A percentile compares a stretch with the other conserved stretches of the same genome.
Conservation (phyloP, 306 rosid genomes). For the Mucuna pruriens region DNA sequence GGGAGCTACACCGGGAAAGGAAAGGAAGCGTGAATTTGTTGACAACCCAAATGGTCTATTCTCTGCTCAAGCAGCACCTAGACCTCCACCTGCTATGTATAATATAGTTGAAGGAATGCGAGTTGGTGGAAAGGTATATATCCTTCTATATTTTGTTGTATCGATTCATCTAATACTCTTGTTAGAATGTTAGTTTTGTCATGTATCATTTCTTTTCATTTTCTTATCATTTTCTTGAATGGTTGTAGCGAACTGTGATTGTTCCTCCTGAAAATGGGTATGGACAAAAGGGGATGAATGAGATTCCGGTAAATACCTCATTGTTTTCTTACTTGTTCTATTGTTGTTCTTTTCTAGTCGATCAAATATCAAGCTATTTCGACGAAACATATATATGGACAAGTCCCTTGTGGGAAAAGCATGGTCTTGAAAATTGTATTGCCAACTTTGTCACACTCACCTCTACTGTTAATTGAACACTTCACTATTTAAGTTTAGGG, state of each 20-base stretch:
- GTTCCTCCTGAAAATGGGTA: conserved; percentile 91
- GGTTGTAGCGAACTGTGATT: conserved; percentile 81
- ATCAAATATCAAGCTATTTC: background rate
- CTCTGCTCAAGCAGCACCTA: conserved; percentile 98
- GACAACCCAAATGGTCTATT: conserved; percentile 93
- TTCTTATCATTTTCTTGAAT: conserved; percentile 18
- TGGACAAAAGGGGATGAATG: conserved; percentile 83
- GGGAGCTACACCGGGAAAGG: conserved; percentile 90
- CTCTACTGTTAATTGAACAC: background rate
- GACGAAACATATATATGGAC: background rate
- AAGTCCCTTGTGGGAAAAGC: background rate
- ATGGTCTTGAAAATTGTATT: conserved; percentile 7
- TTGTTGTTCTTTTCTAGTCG: background rate
- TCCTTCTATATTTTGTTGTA: conserved; percentile 2
- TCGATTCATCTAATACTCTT: conserved; percentile 4
- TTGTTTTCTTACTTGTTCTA: background rate
- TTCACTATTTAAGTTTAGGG: background rate
- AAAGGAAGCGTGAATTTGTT: conserved; percentile 88
- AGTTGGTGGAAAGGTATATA: conserved; percentile 82
- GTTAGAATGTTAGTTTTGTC: background rate
- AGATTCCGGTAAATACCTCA: conserved; percentile 74
- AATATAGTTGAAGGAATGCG: conserved; percentile 82
- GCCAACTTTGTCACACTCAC: background rate
- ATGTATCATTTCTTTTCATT: background rate
- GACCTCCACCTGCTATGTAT: conserved; percentile 91